Evolutionary conservation across 371 early-diverging fungal genomes (phyloP), one percentile per base, ranked within the genome.

Genomic region (Mortierella sp.): DNA sequence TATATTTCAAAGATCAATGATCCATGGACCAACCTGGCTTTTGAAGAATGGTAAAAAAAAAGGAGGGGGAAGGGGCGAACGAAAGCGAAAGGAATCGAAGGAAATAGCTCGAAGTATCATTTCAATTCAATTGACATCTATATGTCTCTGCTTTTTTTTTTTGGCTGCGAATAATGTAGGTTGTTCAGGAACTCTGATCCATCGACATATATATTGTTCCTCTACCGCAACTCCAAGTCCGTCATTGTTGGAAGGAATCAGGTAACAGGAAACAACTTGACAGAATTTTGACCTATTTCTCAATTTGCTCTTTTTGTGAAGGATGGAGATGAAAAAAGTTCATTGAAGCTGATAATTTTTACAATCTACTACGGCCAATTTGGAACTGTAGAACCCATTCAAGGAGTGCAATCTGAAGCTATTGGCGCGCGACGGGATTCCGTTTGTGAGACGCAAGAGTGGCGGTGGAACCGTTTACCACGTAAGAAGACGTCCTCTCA

Each of bases 381-480:
- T 72, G 58, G 72, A 47, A 9, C 24, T 0, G 34, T 82, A 96
- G 94, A 99, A 99, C 79, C 98, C 98, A 9, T 99, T 96, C 94
- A 94, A 94, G 75, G 99, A 99, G 83, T 96, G 97, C 88, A 94
- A 97, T 84, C 82, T 98, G 72, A 85, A 82, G 38, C 88, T 92
- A 74, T 90, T 98, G 93, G 88, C 81, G 24, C 79, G 88, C n/a
- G 88, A 94, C 34, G 86, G 89, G 19, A 93, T 98, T 7, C 95
- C 95, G 74, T 92, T 98, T 73, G 94, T 98, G 13, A 93, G 99
- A 52, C 92, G 99, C 82, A 90, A 94, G 79, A 96, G 96, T 79
- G 99, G 99, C 63, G 99, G 99, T 34, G 99, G 99, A 52, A 94
- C 99, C 2, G 99, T 99, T 11, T 99, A 97, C 90, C 99, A 99